These are phyloP conservation scores for Perkinsus olseni DNA, from an alignment of 169 alveolate genomes.

Conservation along the genomic window DNA sequence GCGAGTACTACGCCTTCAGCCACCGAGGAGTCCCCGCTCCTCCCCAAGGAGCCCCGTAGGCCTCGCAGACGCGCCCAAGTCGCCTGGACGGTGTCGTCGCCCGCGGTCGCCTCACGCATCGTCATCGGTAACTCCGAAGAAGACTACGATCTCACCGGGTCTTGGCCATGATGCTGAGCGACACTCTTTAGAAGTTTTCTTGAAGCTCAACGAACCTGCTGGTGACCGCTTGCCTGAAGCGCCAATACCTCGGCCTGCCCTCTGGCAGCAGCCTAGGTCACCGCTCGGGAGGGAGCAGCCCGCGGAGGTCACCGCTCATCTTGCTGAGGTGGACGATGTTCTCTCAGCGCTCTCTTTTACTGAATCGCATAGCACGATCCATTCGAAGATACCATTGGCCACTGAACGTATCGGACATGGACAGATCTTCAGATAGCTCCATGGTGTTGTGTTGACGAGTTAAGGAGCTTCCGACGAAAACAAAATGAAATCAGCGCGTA, in stretches of 20 bases:
- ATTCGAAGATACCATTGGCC: background rate
- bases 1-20: background rate
- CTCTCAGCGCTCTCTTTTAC: background rate
- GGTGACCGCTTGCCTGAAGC: background rate
- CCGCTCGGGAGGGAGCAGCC: background rate
- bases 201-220: background rate
- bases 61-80: background rate
- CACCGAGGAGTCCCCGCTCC: background rate
- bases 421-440: background rate
- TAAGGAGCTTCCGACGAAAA: too few relatives aligned
- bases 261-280: background rate
- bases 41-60: background rate
- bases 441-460: too few relatives aligned
- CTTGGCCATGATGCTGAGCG: background rate
- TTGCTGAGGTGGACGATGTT: background rate
- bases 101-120: background rate
- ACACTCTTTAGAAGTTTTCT: background rate
- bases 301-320: background rate
- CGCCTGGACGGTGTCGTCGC: background rate
- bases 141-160: background rate
- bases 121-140: background rate
- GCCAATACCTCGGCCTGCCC: background rate
- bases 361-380: background rate
- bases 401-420: background rate
- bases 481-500: too few relatives aligned